phyloP scores from a whole-genome alignment of 352 stramenopile species.

The Phytophthora agathidicida region DNA sequence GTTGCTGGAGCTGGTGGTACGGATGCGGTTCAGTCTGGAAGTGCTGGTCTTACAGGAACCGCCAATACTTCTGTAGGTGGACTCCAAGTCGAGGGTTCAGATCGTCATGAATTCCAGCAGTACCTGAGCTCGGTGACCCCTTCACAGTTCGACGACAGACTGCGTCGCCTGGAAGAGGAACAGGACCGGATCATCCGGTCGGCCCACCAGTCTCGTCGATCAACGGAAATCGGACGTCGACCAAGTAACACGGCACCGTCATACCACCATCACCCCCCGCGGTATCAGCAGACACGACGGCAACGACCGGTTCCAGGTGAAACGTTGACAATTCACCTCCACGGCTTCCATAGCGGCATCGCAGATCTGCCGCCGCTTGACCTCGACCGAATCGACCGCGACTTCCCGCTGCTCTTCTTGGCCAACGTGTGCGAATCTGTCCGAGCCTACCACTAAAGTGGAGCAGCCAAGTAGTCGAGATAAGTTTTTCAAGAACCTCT shows the following conservation, averaged over 20 bases:
- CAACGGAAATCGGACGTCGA: neutral
- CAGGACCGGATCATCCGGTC: constrained; percentile 34
- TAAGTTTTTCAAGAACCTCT: too few relatives aligned
- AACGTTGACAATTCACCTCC: constrained; percentile 2
- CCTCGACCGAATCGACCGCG: constrained; percentile 14
- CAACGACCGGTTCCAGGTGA: constrained; percentile 1
- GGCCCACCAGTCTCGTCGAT: constrained; percentile 13
- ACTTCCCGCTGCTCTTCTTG: constrained; percentile 38
- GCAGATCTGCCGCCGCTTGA: constrained; percentile 13
- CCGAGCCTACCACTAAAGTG: constrained; percentile 16
- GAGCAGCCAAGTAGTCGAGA: too few relatives aligned
- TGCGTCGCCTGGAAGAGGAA: constrained; percentile 38
- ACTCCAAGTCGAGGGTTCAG: neutral
- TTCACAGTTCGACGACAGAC: constrained; percentile 15
- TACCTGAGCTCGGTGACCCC: neutral
- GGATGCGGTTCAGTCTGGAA: neutral
- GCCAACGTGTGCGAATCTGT: constrained; percentile 43
- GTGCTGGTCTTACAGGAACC: neutral
- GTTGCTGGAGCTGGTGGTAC: constrained; percentile 7
- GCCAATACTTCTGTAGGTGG: neutral
- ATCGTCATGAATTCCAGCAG: neutral
- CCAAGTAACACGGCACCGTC: neutral
- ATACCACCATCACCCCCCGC: neutral
- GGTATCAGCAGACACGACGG: neutral
- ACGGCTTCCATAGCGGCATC: constrained; percentile 1